Evolutionary conservation across 352 stramenopile genomes (phyloP), one percentile per base, ranked within the genome.

Genomic region (Phytopythium cucurbitacearum): DNA sequence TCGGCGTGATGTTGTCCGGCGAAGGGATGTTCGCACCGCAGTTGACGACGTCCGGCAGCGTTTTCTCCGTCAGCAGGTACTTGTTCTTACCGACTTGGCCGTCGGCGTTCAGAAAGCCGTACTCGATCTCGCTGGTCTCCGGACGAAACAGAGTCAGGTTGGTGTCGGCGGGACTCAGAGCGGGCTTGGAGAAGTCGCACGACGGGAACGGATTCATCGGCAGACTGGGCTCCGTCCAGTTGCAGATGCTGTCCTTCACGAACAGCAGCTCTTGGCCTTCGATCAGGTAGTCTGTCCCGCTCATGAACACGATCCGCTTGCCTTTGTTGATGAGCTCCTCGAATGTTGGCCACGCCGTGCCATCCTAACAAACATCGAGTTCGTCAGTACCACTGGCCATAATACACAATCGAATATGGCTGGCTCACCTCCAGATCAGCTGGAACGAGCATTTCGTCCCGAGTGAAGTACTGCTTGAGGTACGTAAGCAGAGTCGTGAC

Each of bases 81-180:
- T 76, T 63, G 60, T 94, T 91, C 10, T 45, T 61, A 13, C 84
- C 84, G 33, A 94, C 48, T 38, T 89, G 67, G 8, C 84, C 84
- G 53, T 84, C 71, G 3, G 84, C 80, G 51, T 94, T 94, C 33
- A 94, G 59, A 51, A 92, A 89, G 0, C 67, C 84, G 28, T 92
- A 92, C 56, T 89, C 73, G 37, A 94, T 94, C 54, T 94, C 84
- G 44, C 84, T 94, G 21, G 80, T 92, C 68, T 91, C 66, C 8
- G 84, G 84, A 7, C 84, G 84, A 48, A 94, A 89, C 37, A 94
- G 87, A 0, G 72, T 87, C 32, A 71, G 67, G 21, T 67, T 63
- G 12, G 71, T 65, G 32, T 75, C 65, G 0, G 83, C 53, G 16
- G 82, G 70, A 2, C 75, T 60, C 4, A 72, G 69, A 40, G 74